These are phyloP conservation scores for Coniochaeta sp. DNA, from an alignment of 2,329 filamentous ascomycete species.

Conservation along the genomic window DNA sequence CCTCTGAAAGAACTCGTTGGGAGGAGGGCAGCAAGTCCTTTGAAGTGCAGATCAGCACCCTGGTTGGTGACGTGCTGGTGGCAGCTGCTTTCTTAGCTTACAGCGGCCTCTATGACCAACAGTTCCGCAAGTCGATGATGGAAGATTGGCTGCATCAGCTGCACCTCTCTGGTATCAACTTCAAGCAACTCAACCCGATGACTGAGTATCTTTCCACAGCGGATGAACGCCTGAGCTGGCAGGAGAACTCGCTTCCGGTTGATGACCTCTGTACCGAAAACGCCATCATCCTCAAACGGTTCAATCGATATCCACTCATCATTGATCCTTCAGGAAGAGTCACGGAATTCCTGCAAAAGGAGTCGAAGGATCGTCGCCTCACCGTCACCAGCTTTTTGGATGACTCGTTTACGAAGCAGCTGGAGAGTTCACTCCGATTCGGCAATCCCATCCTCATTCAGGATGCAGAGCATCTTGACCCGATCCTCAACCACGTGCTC, in stretches of 20 bases:
- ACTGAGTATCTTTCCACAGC: slow-evolving; percentile 96
- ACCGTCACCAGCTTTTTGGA: slow-evolving; percentile 98
- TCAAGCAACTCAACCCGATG: slow-evolving; percentile 88
- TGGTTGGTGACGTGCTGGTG: slow-evolving; percentile 90
- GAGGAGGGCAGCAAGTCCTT: slow-evolving; percentile 97
- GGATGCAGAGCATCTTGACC: slow-evolving; percentile 94
- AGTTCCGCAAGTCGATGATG: slow-evolving; percentile 94
- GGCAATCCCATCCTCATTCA: slow-evolving; percentile 98
- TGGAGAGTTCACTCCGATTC: slow-evolving; percentile 94
- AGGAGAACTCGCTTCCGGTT: slow-evolving; percentile 85
- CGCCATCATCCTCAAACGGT: slow-evolving; percentile 92
- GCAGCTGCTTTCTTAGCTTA: slow-evolving; percentile 98
- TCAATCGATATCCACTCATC: slow-evolving; percentile 97
- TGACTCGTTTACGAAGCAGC: slow-evolving; percentile 94
- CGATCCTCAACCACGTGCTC: slow-evolving; percentile 94
- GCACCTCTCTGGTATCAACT: slow-evolving; percentile 83
- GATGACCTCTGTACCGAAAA: slow-evolving; percentile 99
- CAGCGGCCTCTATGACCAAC: slow-evolving; percentile 93
- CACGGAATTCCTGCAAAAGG: slow-evolving; percentile 89
- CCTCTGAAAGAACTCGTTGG: slow-evolving; percentile 89
- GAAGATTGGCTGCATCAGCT: slow-evolving; percentile 97
- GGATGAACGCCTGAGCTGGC: slow-evolving; percentile 91
- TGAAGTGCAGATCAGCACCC: slow-evolving; percentile 92
- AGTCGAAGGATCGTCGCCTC: slow-evolving; percentile 86
- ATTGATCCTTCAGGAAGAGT: slow-evolving; percentile 95